Conservation (phyloP, 2,329 filamentous ascomycete genomes). For the Aaosphaeria arxii region DNA sequence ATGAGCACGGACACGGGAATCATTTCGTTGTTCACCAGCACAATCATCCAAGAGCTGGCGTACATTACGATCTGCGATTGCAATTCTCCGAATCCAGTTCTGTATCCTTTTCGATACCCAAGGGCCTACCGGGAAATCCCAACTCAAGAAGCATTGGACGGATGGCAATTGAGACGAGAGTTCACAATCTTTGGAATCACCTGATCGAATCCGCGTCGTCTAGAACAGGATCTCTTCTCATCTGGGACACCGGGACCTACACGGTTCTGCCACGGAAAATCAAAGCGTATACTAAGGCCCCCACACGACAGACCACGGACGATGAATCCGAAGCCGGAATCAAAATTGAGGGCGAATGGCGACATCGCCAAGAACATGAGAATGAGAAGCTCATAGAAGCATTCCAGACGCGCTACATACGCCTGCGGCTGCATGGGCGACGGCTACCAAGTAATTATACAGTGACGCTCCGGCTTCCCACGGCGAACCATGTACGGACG, state of each 20-base stretch:
- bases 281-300: conserved; percentile 7
- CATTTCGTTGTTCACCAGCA: conserved; percentile 70
- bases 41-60: conserved; percentile 67
- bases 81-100: conserved; percentile 68
- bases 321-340: conserved; percentile 5
- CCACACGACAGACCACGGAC: conserved; percentile 31
- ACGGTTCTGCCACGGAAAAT: conserved; percentile 29
- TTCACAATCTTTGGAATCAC: conserved; percentile 46
- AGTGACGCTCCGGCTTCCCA: conserved; percentile 38
- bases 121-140: conserved; percentile 43
- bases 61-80: conserved; percentile 67
- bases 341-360: background rate
- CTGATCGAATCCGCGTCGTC: conserved; percentile 43
- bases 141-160: conserved; percentile 38
- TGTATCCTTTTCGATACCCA: conserved; percentile 53
- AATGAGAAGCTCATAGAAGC: conserved; percentile 37
- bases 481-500: conserved; percentile 24
- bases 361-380: conserved; percentile 12
- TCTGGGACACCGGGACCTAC: conserved; percentile 48
- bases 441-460: conserved; percentile 40
- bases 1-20: conserved; percentile 43
- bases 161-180: conserved; percentile 46
- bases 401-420: conserved; percentile 39
- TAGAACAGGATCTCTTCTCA: conserved; percentile 43
- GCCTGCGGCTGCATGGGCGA: conserved; percentile 41